Base-by-base conservation (phyloP, 73 alveolate species). In the Strombidium stylifer region DNA sequence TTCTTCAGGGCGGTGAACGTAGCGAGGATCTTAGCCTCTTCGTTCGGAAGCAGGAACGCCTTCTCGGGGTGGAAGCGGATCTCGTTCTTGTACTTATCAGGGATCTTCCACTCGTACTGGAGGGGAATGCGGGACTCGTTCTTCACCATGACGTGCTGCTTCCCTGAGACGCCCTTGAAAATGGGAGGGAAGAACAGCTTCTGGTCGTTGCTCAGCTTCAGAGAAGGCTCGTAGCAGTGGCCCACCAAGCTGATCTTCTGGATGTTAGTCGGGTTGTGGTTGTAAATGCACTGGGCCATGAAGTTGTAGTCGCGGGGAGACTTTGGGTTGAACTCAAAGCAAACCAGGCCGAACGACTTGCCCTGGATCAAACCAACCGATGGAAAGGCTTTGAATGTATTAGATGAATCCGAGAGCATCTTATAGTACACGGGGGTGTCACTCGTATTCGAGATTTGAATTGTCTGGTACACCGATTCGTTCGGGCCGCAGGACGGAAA, bases 141-240 rank as follows among this genome's bases (percentile, higher is more conserved):
- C 35, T 85, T 90, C 41, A 96, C 81, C 15, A 88, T 53, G 49
- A 96, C 68, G 69, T 93, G 91, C 64, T 96, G 92, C 60, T 92
- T 82, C 0, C 94, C 78, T 25, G 97, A 85, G 5, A 96, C 98
- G 19, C 98, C 98, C 25, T 87, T 72, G 72, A 88, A 96, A 15
- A 97, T 83, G 12, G 99, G 98, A 37, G 99, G 97, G 90, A 91
- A 96, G 73, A 85, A 96, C 31, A 96, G 85, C 58, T 96, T 94
- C 10, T 92, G 96, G 42, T 92, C 91, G 55, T 93, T 90, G 50
- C 91, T 90, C 11, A 96, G 59, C 55, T 81, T 85, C 18, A 96
- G 60, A 26, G 82, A 73, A 3, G 99, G 99, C 48, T 92, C 89
- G 48, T 82, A 91, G 82, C 99, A 96, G 48, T 81, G 81, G 5